These are phyloP conservation scores for Omphalotus guepiniiformis DNA, from an alignment of 768 basidiomycete species.

Conservation along the genomic window DNA sequence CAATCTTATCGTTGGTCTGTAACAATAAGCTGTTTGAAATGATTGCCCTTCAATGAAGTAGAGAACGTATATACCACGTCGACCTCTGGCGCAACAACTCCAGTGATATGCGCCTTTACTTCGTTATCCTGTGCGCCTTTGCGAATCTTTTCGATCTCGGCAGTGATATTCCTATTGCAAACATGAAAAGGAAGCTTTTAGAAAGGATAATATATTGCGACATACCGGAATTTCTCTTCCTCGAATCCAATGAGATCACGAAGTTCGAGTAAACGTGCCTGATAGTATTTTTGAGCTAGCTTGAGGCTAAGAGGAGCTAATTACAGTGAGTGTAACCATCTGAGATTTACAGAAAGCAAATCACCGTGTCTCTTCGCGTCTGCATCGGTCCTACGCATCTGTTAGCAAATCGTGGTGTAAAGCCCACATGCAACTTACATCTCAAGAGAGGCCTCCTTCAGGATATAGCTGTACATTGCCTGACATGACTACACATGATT, in stretches of 20 bases:
- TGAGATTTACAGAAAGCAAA: background rate
- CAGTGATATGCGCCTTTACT: no score
- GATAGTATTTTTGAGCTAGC: constrained; percentile 75
- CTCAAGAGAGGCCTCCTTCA: constrained; percentile 65
- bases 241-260: constrained; percentile 65
- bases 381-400: constrained; percentile 41
- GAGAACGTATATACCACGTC: no score
- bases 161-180: constrained; percentile 48
- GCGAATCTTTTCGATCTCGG: constrained; percentile 77
- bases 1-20: no score
- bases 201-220: background rate
- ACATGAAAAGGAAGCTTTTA: background rate
- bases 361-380: constrained; percentile 52
- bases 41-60: no score
- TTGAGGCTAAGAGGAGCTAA: constrained; percentile 61
- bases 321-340: constrained; percentile 6
- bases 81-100: no score
- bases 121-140: no score
- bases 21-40: no score
- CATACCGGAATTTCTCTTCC: constrained; percentile 77
- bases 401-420: background rate
- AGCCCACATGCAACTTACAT: constrained; percentile 40
- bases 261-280: constrained; percentile 65
- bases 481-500: constrained; percentile 65
- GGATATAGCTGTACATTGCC: constrained; percentile 58